Evolutionary conservation across 2,329 filamentous ascomycete species (phyloP).

Genomic region (Aureobasidium musti): DNA sequence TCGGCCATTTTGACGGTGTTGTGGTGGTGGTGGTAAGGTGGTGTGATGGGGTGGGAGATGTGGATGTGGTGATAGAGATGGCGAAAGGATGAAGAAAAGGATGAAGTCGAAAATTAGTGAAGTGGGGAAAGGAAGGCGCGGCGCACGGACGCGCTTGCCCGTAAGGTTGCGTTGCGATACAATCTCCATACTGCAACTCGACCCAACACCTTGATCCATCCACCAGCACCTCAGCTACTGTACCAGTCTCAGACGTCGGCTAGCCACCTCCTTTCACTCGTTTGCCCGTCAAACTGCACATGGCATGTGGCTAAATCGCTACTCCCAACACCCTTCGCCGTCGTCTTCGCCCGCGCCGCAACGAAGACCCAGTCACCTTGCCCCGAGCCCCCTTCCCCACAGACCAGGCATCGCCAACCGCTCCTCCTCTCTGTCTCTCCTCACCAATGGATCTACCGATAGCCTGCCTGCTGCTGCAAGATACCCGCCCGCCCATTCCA

Average conservation of each 20-base stretch:
- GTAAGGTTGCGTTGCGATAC: not conserved
- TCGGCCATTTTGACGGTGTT: conserved; percentile 35
- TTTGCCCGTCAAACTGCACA: not conserved
- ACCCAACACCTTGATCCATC: not conserved
- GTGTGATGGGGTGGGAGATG: conserved; percentile 25
- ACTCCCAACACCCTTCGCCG: conserved; percentile 69
- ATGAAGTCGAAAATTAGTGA: conserved; percentile 23
- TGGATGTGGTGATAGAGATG: conserved; percentile 29
- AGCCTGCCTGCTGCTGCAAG: conserved; percentile 70
- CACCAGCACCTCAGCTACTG: too few relatives aligned
- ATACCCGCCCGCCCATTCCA: conserved; percentile 64
- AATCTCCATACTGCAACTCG: conserved; percentile 4
- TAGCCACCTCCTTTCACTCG: not conserved
- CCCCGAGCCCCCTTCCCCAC: conserved; percentile 67
- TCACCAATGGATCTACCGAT: conserved; percentile 70
- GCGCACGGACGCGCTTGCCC: not conserved
- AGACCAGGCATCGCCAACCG: conserved; percentile 69
- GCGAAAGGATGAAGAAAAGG: conserved; percentile 27
- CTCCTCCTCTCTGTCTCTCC: conserved; percentile 75
- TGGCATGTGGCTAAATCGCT: conserved; percentile 86
- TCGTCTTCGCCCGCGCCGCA: conserved; percentile 69
- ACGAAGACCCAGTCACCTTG: conserved; percentile 67
- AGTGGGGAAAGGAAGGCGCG: conserved; percentile 27
- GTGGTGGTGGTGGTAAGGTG: conserved; percentile 6
- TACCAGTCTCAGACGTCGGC: not conserved